Base-by-base conservation (phyloP, 441 rosid genomes). In the Aleurites moluccanus region DNA sequence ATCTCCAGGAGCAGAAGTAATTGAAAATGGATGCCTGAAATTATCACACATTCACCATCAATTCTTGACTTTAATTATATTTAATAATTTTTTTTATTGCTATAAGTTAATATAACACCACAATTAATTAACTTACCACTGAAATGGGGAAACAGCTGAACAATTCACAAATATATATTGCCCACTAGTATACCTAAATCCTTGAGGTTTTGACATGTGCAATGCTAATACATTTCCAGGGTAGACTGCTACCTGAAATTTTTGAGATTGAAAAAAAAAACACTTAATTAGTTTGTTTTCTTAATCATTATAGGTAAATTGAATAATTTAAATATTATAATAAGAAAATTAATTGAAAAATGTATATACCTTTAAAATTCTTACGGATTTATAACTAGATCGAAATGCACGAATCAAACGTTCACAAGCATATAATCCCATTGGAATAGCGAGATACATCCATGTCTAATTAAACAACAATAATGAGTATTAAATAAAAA, bases 381-480 rank as follows among this genome's bases (percentile, higher is more conserved):
- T 84, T 50, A 90, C 98, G 4, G 91, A 78, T 78, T 90, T 78
- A 50, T 87, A 81, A 10, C 94, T 88, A 14, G 97, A 90, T 60
- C 98, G 82, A 56, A 89, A 85, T 20, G 85, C 89, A 30, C 97
- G 88, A 71, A 85, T 79, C 75, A 87, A 65, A 42, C 97, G 87
- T 78, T 89, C 96, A 16, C 79, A 80, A 0, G 87, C 86, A 27
- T 93, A 90, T 55, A 93, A 56, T 30, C 83, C 23, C 59, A 88
- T 72, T 10, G 98, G 97, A 73, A 87, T 83, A 2, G 97, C 90
- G 52, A 92, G 73, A 75, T 93, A 93, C 98, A 93, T 92, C 98
- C 98, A 92, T 27, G 96, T 92, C 94, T 92, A 16, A 61, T 61
- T 6, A 25, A 25, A 44, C 67, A 59, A 47, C 20, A 73, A 20